Evolutionary conservation across 1,139 yeast species (phyloP), one percentile per base, ranked within the genome.

Genomic region (Hemisphaericaspora subhashii): DNA sequence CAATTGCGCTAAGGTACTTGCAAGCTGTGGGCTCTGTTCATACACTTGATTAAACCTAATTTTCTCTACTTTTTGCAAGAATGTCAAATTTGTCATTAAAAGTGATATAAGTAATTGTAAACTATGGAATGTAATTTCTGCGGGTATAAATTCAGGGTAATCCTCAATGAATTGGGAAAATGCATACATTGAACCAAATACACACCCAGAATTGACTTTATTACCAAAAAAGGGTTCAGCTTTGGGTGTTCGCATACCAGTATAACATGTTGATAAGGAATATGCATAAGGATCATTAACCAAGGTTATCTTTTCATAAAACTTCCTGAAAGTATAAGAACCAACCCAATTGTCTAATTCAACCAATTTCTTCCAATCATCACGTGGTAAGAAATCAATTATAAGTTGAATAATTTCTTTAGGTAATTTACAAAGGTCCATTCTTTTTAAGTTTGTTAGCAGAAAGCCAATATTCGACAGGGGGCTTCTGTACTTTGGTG

Each of bases 141-240:
- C 11, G 13, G 36, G 36, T n/a, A 33, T 14, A 14, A 33, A 33
- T 3, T 20, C 26, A 11, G 36, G 36, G 27, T 33, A 5, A 7
- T 20, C 23, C 2, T 33, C 23, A 10, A 33, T 13, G 20, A 33
- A 33, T 17, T 28, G 29, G 12, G 6, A n/a, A 13, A 33, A 18
- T 7, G 36, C 14, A 20, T 33, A 33, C 20, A 27, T 17, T 14
- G 36, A 33, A n/a, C 36, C 26, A 20, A 33, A 33, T 7, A 20
- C 16, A 20, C 31, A 18, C 9, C 23, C 21, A 20, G 18, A 13
- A 5, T 14, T n/a, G 5, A 10, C 9, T 5, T 23, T 6, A n/a
- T 29, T n/a, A 17, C 15, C 15, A 32, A 21, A 22, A 16, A 16
- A 22, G 7, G 28, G 31, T 3, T 10, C 16, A 10, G 15, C 15